Evolutionary conservation across 805 yeast genomes (phyloP).

Genomic region (Candida alai): DNA sequence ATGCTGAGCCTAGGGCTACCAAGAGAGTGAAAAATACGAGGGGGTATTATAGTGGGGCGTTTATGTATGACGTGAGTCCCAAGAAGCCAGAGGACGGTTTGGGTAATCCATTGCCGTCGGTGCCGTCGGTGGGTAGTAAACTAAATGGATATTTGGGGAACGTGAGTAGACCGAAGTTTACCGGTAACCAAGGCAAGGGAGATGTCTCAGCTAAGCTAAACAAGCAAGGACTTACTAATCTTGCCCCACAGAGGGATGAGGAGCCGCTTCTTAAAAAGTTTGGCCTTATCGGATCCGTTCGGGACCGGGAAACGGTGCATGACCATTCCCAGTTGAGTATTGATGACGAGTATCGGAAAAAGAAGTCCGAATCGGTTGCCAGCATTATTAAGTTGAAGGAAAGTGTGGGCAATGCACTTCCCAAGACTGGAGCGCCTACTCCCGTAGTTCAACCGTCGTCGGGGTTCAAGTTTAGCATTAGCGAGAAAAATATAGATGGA

Average conservation of each 20-base stretch:
- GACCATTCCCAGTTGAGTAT: neutral
- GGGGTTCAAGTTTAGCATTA: conserved; percentile 35
- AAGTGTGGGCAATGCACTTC: conserved; percentile 3
- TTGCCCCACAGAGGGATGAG: conserved; percentile 9
- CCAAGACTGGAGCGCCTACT: conserved; percentile 2
- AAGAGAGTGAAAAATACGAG: conserved; percentile 17
- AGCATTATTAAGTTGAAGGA: conserved; percentile 31
- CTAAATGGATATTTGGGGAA: conserved; percentile 34
- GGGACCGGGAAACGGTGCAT: conserved; percentile 7
- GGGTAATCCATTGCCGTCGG: conserved; percentile 1
- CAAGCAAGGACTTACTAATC: neutral
- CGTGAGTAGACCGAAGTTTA: conserved; percentile 31
- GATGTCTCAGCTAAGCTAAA: no score
- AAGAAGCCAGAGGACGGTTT: conserved; percentile 3
- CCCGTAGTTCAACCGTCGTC: conserved; percentile 30
- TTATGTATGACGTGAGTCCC: conserved; percentile 26
- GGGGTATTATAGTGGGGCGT: conserved; percentile 34
- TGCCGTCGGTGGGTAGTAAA: conserved; percentile 9
- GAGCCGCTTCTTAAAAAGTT: conserved; percentile 10
- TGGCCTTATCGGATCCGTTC: conserved; percentile 6
- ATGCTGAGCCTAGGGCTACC: neutral
- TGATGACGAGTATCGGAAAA: conserved; percentile 23
- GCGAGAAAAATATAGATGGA: conserved; percentile 23
- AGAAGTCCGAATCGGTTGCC: conserved; percentile 22
- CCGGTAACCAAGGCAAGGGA: no score